phyloP scores from a whole-genome alignment of 169 alveolate species.

The Plasmodium gaboni region DNA sequence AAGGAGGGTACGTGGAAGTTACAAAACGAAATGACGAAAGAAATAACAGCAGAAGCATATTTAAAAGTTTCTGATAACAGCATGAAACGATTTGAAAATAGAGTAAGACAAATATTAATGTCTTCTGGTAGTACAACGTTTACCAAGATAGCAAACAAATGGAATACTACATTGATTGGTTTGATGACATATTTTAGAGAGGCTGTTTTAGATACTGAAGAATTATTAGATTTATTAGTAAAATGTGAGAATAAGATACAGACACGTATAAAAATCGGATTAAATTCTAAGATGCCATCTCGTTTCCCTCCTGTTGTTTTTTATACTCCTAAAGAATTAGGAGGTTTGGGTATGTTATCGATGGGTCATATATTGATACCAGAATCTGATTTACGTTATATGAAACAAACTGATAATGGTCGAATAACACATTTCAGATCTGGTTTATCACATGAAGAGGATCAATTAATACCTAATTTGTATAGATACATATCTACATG shows the following conservation, averaged over 20 bases:
- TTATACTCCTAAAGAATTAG: constrained; percentile 99
- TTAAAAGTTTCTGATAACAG: constrained; percentile 99
- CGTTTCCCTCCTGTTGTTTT: constrained; percentile 99
- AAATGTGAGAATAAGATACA: constrained; percentile 99
- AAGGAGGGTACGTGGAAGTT: constrained; percentile 99
- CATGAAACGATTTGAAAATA: constrained; percentile 96
- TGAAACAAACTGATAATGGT: constrained; percentile 98
- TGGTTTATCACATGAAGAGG: constrained; percentile 99
- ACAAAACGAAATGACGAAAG: constrained; percentile 98
- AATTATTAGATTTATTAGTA: constrained; percentile 97
- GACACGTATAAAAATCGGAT: constrained; percentile 99
- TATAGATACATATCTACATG: constrained; percentile 98
- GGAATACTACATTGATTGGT: constrained; percentile 99
- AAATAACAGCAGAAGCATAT: constrained; percentile 98
- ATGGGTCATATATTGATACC: constrained; percentile 99
- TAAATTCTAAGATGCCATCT: constrained; percentile 99
- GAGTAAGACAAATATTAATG: constrained; percentile 98
- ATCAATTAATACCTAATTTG: constrained; percentile 98
- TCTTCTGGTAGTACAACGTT: constrained; percentile 99
- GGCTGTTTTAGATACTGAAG: constrained; percentile 99
- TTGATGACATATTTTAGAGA: constrained; percentile 99
- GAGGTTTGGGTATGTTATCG: constrained; percentile 99
- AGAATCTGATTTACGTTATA: constrained; percentile 97
- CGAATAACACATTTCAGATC: constrained; percentile 98
- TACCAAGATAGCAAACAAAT: constrained; percentile 99